A percentile compares a stretch with the other conserved stretches of the same genome.
These are phyloP conservation scores for Oryza punctata DNA, from an alignment of 176 grass and related monocot genomes.

Conservation along the genomic window DNA sequence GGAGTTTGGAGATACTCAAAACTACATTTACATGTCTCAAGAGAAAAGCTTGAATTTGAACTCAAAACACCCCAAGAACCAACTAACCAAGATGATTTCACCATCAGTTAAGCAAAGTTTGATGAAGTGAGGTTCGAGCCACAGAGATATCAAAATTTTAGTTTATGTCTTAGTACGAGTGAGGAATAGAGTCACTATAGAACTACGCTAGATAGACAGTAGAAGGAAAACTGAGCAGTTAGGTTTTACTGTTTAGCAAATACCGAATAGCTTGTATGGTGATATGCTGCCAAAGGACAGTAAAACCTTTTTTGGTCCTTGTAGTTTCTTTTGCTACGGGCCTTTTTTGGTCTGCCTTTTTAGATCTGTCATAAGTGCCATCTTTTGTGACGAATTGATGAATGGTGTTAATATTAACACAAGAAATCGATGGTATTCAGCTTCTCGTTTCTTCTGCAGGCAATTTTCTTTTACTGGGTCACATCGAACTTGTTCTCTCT, in stretches of 20 bases:
- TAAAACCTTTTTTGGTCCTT: too few relatives aligned
- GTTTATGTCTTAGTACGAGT: neutral
- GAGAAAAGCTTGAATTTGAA: neutral
- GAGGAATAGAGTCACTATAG: neutral
- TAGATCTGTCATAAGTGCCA: neutral
- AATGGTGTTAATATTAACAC: neutral
- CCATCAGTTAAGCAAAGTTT: neutral
- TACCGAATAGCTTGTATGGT: neutral
- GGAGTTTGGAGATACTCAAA: neutral
- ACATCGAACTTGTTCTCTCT: conserved; percentile 93
- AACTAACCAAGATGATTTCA: neutral
- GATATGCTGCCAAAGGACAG: neutral
- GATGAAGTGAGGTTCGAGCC: neutral
- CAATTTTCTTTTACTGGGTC: conserved; percentile 94
- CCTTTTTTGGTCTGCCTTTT: neutral
- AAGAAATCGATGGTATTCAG: neutral
- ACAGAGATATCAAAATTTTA: neutral
- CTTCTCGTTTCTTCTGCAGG: conserved; percentile 50
- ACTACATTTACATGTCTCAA: neutral
- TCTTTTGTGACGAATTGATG: neutral
- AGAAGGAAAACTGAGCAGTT: neutral
- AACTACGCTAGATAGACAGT: neutral
- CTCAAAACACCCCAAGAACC: neutral
- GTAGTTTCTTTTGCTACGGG: neutral
- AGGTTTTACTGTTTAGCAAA: neutral